Conservation (phyloP, 2,329 filamentous ascomycete genomes). For the Ophiosphaerella korrae region DNA sequence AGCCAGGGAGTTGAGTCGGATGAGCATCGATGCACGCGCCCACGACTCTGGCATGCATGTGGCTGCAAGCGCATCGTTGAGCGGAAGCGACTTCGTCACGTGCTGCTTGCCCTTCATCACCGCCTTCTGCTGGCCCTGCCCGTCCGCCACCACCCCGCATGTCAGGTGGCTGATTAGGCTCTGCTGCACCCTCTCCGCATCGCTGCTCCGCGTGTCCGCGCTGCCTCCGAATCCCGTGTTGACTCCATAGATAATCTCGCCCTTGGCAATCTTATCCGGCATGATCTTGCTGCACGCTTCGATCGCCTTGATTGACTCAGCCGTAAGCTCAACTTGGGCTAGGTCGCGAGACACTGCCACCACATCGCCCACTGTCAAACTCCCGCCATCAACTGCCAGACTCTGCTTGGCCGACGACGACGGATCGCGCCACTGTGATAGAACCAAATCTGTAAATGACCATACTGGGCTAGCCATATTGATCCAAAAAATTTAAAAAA, state of each 20-base stretch:
- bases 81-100: slow-evolving; percentile 2
- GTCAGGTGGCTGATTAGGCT: slow-evolving; percentile 10
- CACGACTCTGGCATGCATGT: slow-evolving; percentile 45
- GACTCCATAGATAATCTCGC: not conserved
- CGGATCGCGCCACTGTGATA: not conserved
- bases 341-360: not conserved
- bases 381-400: not conserved
- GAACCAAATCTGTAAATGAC: slow-evolving; percentile 1
- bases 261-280: not conserved
- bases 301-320: not conserved
- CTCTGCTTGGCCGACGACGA: not conserved
- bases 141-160: slow-evolving; percentile 8
- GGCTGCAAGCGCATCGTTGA: slow-evolving; percentile 13
- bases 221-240: slow-evolving; percentile 4
- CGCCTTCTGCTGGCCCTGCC: slow-evolving; percentile 8
- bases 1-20: slow-evolving; percentile 61
- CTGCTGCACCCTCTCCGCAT: slow-evolving; percentile 9
- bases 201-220: not conserved
- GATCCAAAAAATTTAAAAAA: not conserved
- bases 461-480: not conserved
- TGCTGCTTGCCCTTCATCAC: not conserved
- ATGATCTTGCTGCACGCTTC: not conserved
- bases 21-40: slow-evolving; percentile 62
- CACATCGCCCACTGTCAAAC: not conserved
- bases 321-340: not conserved